Conservation (phyloP, 2,329 filamentous ascomycete species). For the Arthrocladium fulminans region DNA sequence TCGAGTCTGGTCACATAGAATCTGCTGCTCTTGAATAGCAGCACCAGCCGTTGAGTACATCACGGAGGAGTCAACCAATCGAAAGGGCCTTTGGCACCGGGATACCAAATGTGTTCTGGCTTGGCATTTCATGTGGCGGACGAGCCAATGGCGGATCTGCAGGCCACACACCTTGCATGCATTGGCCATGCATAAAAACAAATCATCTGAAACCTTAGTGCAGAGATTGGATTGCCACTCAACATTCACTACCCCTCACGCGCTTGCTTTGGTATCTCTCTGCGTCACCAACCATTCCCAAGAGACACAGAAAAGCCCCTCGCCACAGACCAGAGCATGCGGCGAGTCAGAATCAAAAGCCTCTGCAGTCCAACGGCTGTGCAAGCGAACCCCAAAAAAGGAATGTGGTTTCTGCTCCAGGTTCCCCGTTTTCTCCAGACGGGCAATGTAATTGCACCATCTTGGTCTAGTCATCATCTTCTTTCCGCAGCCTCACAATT, state of each 20-base stretch:
- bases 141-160: not conserved
- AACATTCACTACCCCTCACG: not conserved
- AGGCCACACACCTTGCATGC: not conserved
- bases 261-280: constrained; percentile 6
- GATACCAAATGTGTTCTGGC: too few relatives aligned
- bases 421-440: too few relatives aligned
- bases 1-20: not conserved
- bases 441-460: not conserved
- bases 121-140: not conserved
- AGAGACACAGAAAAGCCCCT: not conserved
- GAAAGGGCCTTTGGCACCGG: too few relatives aligned
- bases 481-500: too few relatives aligned
- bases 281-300: not conserved
- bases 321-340: not conserved
- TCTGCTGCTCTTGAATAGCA: not conserved
- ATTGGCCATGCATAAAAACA: constrained; percentile 7
- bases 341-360: not conserved
- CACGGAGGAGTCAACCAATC: not conserved
- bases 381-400: too few relatives aligned
- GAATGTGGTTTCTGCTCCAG: too few relatives aligned
- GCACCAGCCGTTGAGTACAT: not conserved
- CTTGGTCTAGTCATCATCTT: not conserved
- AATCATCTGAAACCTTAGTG: constrained; percentile 18
- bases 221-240: constrained; percentile 1
- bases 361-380: not conserved